phyloP scores from a whole-genome alignment of 139 green algal genomes.

The Volvox reticuliferus region DNA sequence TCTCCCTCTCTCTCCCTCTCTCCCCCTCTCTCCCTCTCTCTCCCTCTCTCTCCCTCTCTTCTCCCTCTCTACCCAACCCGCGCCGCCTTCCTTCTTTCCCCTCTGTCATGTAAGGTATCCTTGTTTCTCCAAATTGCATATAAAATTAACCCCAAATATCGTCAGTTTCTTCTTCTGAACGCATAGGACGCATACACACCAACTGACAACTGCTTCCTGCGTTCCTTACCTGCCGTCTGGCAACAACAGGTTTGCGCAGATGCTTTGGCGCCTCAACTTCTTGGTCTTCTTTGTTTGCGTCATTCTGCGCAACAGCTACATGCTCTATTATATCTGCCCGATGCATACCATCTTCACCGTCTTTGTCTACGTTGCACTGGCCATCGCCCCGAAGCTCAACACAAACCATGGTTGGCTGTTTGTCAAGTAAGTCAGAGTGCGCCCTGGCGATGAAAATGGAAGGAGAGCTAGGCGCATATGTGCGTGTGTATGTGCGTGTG shows the following conservation, averaged over 20 bases:
- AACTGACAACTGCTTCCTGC: not conserved
- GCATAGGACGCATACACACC: too few relatives aligned
- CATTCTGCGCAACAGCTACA: constrained; percentile 92
- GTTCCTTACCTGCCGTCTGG: not conserved
- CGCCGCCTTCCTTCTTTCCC: too few relatives aligned
- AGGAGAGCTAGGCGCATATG: too few relatives aligned
- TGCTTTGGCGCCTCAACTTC: constrained; percentile 99
- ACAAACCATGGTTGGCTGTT: constrained; percentile 68
- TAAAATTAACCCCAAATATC: too few relatives aligned
- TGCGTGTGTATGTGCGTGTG: too few relatives aligned
- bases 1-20: not conserved
- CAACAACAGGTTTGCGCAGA: constrained; percentile 87
- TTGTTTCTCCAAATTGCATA: too few relatives aligned
- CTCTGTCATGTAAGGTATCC: too few relatives aligned
- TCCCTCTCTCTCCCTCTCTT: not conserved
- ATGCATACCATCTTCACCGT: constrained; percentile 99
- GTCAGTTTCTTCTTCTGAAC: too few relatives aligned
- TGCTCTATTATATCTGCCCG: constrained; percentile 99
- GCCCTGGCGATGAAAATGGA: too few relatives aligned
- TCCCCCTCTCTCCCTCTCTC: not conserved
- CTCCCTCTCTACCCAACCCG: too few relatives aligned
- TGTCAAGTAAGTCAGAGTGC: constrained; percentile 66
- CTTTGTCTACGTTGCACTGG: constrained; percentile 89
- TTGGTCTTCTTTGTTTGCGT: constrained; percentile 85
- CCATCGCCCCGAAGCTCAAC: constrained; percentile 79